Evolutionary conservation across 441 rosid species (phyloP), one percentile per base, ranked within the genome.

Genomic region (Populus hybrid): DNA sequence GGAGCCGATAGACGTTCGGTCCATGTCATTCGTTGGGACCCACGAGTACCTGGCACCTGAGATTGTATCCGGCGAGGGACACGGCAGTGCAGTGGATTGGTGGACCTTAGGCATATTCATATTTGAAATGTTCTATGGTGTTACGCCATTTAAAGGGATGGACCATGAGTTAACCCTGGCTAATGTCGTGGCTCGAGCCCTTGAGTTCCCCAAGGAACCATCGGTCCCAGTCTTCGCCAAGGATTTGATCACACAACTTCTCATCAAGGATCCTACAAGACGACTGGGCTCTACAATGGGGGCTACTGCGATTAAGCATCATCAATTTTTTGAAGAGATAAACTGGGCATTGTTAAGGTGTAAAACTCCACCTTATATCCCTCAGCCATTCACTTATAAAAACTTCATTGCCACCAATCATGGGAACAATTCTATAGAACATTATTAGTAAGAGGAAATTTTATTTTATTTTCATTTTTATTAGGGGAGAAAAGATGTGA

Each of bases 11-110:
- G 99, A 95, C 30, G 91, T 91, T 6, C 85, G 97, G 46, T 95
- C 98, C 32, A 93, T 93, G 99, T 95, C 99, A 0, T 93, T 89
- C 1, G 98, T 95, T 1, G 98, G 98, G 81, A 95, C 99, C 40
- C 97, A 93, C 34, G 99, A 93, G 86, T 95, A 95, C 85, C 79
- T 95, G 64, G 92, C 99, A 5, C 98, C 98, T 0, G 98, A 95
- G 84, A 92, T 95, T 3, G 91, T 92, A 12, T 91, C 98, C 46
- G 98, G 95, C 0, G 98, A 95, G 81, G 99, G 99, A 0, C 98
- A 95, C 10, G 99, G 99, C n/a, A 93, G 87, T 26, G 90, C 93
- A 0, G 98, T 95, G 46, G 99, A 95, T 74, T 93, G 99, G 98
- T 92, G 99, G 99, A 93, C 98, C 1, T 69, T 92, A 1, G 99